These are phyloP conservation scores for Kodamaea hsintzibuensis DNA, from an alignment of 805 yeast species.

Conservation along the genomic window DNA sequence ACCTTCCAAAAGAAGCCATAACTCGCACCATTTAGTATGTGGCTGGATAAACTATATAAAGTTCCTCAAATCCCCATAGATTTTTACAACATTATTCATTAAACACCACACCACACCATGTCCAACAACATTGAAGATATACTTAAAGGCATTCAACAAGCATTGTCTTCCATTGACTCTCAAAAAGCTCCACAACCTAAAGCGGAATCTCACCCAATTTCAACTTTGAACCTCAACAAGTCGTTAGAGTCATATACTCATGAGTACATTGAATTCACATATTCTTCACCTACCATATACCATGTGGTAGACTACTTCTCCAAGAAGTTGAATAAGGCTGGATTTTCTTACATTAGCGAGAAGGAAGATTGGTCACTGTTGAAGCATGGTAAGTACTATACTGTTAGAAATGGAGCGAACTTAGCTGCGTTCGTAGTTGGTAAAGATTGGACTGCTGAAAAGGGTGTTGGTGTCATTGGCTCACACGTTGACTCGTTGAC, in stretches of 20 bases:
- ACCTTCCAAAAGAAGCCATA: neutral
- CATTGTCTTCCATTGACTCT: slow-evolving; percentile 8
- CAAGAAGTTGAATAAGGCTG: slow-evolving; percentile 50
- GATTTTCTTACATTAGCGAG: slow-evolving; percentile 68
- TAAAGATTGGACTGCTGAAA: slow-evolving; percentile 58
- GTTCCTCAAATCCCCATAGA: neutral
- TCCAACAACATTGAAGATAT: slow-evolving; percentile 9
- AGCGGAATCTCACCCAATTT: neutral
- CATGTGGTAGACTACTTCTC: slow-evolving; percentile 64
- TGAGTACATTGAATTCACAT: slow-evolving; percentile 71
- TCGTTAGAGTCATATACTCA: slow-evolving; percentile 24
- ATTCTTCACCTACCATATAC: slow-evolving; percentile 69
- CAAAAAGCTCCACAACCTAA: neutral
- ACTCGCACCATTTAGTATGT: neutral
- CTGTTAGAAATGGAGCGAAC: slow-evolving; percentile 67
- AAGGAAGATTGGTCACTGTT: slow-evolving; percentile 51
- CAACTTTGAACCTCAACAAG: neutral
- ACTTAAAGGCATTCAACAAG: slow-evolving; percentile 10
- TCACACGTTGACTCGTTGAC: slow-evolving; percentile 77
- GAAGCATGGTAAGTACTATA: slow-evolving; percentile 60
- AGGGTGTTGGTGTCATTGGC: slow-evolving; percentile 71
- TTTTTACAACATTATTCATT: neutral
- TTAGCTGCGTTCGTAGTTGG: slow-evolving; percentile 74
- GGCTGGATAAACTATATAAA: neutral
- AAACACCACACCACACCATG: neutral